Evolutionary conservation across 257 asterid genomes (phyloP), one percentile per base, ranked within the genome.

Genomic region (Solanum chilense): DNA sequence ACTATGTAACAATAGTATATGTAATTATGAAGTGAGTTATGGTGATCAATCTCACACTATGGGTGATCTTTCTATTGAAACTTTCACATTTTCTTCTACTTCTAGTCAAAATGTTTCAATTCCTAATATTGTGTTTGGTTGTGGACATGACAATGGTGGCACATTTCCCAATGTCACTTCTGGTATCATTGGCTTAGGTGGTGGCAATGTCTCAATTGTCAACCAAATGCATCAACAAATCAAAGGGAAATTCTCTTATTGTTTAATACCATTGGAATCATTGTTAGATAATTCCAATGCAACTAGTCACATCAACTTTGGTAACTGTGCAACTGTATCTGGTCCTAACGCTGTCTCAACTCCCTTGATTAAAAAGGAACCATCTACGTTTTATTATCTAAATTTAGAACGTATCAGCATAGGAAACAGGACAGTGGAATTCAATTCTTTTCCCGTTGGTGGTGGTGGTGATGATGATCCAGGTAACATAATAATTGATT

Each of bases 401-500:
- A 86, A 80, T 13, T 45, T 91, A 64, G 88, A 86, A 37, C 78
- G 86, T 37, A 10, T 85, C 0, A 85, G 52, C 1, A 7, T 85
- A 0, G 82, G 82, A 21, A 39, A 35, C 9, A 44, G 12, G 33
- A 85, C 1, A 0, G 1, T 85, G 1, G 9, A 41, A 18, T 45
- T 45, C 13, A 69, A 12, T 18, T 27, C 82, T 18, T 13, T 5
- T 20, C 3, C 80, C 3, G 12, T 3, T 75, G 12, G 1, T 75
- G 60, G 1, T 42, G 21, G 27, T 20, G 78, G 21, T 41, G 8
- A 47, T 66, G 2, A 68, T 11, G 64, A n/a, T 10, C 9, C 56
- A 25, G 89, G 89, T 14, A 89, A 89, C 76, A 89, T 83, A 9
- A 83, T 86, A 37, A 89, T 89, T 3, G 91, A 89, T 73, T 89